phyloP scores from a whole-genome alignment of 1,139 yeast species.

The Yamadazyma friedrichii region DNA sequence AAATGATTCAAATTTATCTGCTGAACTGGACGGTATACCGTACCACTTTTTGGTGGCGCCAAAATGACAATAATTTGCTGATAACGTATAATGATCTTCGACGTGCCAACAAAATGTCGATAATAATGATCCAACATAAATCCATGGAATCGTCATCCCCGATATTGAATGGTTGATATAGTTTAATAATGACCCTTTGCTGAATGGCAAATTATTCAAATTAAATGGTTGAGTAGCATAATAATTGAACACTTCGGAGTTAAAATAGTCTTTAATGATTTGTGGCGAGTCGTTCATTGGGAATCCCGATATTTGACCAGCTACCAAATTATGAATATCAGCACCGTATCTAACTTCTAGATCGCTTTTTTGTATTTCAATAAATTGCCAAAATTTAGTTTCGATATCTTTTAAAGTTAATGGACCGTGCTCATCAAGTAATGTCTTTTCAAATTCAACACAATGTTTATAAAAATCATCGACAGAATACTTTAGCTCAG shows the following conservation, averaged over 20 bases:
- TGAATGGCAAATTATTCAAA: conserved; percentile 63
- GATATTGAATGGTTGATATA: conserved; percentile 62
- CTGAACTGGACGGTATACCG: conserved; percentile 60
- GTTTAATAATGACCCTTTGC: conserved; percentile 62
- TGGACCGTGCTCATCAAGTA: conserved; percentile 25
- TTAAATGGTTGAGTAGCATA: conserved; percentile 65
- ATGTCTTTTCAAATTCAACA: conserved; percentile 45
- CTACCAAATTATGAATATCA: conserved; percentile 61
- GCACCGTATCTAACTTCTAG: conserved; percentile 73
- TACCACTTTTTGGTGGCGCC: conserved; percentile 82
- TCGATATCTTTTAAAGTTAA: conserved; percentile 49
- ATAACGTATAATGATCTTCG: conserved; percentile 76
- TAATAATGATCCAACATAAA: conserved; percentile 69
- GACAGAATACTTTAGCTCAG: conserved; percentile 51
- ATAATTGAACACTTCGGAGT: conserved; percentile 24
- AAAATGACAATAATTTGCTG: conserved; percentile 75
- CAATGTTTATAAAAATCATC: conserved; percentile 64
- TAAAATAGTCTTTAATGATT: conserved; percentile 15
- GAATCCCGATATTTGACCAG: conserved; percentile 71
- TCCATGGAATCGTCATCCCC: conserved; percentile 85
- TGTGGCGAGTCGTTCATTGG: conserved; percentile 45
- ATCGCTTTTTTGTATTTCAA: conserved; percentile 43
- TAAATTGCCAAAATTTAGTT: conserved; percentile 58
- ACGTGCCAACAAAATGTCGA: conserved; percentile 87
- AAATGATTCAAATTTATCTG: conserved; percentile 53